These are phyloP conservation scores for Skeletonema marinoi DNA, from an alignment of 108 stramenopile species.

Conservation along the genomic window DNA sequence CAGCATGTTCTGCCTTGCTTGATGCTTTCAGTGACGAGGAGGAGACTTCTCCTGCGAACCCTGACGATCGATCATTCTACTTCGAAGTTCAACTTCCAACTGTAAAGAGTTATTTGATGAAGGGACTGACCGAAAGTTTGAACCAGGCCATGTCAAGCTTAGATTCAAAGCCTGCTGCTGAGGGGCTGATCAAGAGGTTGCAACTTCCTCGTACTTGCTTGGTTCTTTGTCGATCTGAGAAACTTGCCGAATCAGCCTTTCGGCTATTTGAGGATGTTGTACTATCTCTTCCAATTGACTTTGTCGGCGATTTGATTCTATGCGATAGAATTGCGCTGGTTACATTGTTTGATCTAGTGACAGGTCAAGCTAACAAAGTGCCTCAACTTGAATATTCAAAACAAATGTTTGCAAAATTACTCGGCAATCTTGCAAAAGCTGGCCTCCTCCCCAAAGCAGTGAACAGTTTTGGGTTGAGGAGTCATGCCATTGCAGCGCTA, in stretches of 20 bases:
- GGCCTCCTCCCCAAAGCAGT: constrained; percentile 64
- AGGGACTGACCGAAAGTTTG: constrained; percentile 50
- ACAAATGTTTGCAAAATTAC: constrained; percentile 54
- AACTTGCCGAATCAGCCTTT: constrained; percentile 59
- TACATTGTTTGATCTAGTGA: constrained; percentile 72
- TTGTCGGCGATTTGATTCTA: constrained; percentile 59
- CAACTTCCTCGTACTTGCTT: constrained; percentile 68
- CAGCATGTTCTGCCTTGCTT: constrained; percentile 53
- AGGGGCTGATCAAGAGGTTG: constrained; percentile 55
- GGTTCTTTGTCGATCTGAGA: constrained; percentile 60
- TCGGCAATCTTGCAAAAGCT: constrained; percentile 62
- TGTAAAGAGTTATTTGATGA: constrained; percentile 59
- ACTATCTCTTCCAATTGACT: constrained; percentile 45
- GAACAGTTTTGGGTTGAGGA: constrained; percentile 53
- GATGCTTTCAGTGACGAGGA: constrained; percentile 44
- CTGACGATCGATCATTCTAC: constrained; percentile 38
- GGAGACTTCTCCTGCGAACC: constrained; percentile 15
- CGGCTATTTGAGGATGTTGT: constrained; percentile 57
- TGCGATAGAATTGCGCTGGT: constrained; percentile 56
- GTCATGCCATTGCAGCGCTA: constrained; percentile 69
- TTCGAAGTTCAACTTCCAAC: constrained; percentile 49
- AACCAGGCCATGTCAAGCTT: constrained; percentile 38
- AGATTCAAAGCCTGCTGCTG: constrained; percentile 41
- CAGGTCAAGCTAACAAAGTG: constrained; percentile 25
- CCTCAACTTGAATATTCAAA: constrained; percentile 18